phyloP scores from a whole-genome alignment of 148 eudicot genomes.

The Nepenthes mirabilis region DNA sequence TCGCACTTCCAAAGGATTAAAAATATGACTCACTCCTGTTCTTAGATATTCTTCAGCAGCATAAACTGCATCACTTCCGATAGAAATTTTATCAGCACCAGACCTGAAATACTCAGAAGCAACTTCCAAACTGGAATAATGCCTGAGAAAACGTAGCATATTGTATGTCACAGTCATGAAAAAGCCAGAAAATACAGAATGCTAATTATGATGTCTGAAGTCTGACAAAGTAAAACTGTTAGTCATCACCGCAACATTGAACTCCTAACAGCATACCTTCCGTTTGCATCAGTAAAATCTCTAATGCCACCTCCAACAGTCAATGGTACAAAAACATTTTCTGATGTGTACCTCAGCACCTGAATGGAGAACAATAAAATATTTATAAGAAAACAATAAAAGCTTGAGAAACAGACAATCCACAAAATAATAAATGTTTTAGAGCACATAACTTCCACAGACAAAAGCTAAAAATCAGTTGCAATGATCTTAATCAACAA shows the following conservation, averaged over 20 bases:
- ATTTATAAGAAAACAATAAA: neutral
- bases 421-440: neutral
- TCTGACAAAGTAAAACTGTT: no score
- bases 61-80: conserved; percentile 97
- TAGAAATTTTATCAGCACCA: conserved; percentile 93
- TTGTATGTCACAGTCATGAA: neutral
- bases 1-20: neutral
- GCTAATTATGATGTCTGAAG: no score
- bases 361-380: conserved; percentile 15
- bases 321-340: conserved; percentile 89
- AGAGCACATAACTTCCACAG: neutral
- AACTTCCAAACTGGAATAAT: conserved; percentile 93
- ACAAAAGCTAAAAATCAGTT: neutral
- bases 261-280: conserved; percentile 37
- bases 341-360: conserved; percentile 74
- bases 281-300: conserved; percentile 92
- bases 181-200: neutral
- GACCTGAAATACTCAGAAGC: conserved; percentile 99
- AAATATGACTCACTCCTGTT: conserved; percentile 49
- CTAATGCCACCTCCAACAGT: conserved; percentile 99
- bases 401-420: no score
- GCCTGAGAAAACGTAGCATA: conserved; percentile 28
- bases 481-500: neutral
- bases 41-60: conserved; percentile 84
- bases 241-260: no score